These are phyloP conservation scores for Lactarius sp. DNA, from an alignment of 768 basidiomycete species.

Conservation along the genomic window DNA sequence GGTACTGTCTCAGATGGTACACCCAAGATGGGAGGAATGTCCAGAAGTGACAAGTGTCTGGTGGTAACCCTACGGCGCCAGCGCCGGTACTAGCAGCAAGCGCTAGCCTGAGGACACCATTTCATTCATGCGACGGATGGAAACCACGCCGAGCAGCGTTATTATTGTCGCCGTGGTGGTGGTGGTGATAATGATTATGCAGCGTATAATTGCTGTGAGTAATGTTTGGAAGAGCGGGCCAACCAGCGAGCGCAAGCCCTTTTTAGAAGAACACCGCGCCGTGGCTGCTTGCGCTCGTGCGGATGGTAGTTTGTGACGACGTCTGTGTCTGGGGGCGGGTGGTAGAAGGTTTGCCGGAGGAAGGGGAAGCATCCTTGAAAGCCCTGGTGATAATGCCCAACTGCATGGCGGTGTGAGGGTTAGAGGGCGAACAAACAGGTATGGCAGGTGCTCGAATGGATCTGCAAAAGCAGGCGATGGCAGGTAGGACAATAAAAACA, in stretches of 20 bases:
- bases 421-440: neutral
- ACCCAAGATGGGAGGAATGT: neutral
- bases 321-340: conserved; percentile 16
- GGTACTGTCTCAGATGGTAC: neutral
- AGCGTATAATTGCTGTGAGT: neutral
- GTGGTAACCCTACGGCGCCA: neutral
- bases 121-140: neutral
- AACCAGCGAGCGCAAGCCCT: neutral
- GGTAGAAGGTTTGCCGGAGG: conserved; percentile 12
- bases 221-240: neutral
- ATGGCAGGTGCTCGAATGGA: neutral
- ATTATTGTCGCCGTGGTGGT: neutral
- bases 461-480: neutral
- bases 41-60: neutral
- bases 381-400: neutral
- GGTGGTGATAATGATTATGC: conserved; percentile 6
- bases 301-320: conserved; percentile 17
- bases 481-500: neutral
- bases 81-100: neutral
- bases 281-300: conserved; percentile 18
- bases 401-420: conserved; percentile 2
- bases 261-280: conserved; percentile 21
- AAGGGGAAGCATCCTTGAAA: conserved; percentile 20
- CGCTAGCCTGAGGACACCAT: neutral
- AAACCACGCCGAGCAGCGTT: neutral